phyloP scores from a whole-genome alignment of 1,284 basidiomycete species.

The Jaminaea rosea region DNA sequence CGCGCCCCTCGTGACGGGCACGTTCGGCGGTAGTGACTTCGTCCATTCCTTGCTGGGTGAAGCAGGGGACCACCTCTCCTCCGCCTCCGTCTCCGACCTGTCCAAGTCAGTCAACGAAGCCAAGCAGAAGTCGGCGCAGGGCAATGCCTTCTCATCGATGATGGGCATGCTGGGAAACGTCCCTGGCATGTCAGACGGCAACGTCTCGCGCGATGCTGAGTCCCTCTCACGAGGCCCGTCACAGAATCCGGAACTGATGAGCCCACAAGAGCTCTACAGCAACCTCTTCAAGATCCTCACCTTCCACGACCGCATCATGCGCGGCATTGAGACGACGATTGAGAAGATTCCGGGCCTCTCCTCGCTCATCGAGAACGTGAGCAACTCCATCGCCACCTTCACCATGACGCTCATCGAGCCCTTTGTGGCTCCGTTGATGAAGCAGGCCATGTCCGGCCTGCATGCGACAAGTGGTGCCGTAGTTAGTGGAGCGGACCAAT shows the following conservation, averaged over 20 bases:
- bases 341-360: conserved; percentile 55
- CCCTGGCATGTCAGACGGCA: conserved; percentile 12
- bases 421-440: conserved; percentile 44
- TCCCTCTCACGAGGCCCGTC: conserved; percentile 27
- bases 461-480: conserved; percentile 41
- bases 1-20: conserved; percentile 75
- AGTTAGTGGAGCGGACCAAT: conserved; percentile 38
- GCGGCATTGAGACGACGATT: conserved; percentile 76
- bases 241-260: conserved; percentile 61
- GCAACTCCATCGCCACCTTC: conserved; percentile 53
- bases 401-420: conserved; percentile 47
- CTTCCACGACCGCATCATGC: conserved; percentile 70
- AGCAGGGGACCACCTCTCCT: conserved; percentile 53
- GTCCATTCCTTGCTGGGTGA: conserved; percentile 53
- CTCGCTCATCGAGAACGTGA: conserved; percentile 69
- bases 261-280: conserved; percentile 73
- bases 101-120: conserved; percentile 65
- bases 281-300: conserved; percentile 55
- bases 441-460: conserved; percentile 41
- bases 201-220: conserved; percentile 31
- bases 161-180: conserved; percentile 54
- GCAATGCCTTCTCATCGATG: conserved; percentile 41
- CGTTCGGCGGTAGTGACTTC: conserved; percentile 80
- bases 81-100: conserved; percentile 80
- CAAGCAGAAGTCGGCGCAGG: conserved; percentile 11